Evolutionary conservation across 495 filamentous ascomycete species (phyloP).

Genomic region (Penicillium arizonense): DNA sequence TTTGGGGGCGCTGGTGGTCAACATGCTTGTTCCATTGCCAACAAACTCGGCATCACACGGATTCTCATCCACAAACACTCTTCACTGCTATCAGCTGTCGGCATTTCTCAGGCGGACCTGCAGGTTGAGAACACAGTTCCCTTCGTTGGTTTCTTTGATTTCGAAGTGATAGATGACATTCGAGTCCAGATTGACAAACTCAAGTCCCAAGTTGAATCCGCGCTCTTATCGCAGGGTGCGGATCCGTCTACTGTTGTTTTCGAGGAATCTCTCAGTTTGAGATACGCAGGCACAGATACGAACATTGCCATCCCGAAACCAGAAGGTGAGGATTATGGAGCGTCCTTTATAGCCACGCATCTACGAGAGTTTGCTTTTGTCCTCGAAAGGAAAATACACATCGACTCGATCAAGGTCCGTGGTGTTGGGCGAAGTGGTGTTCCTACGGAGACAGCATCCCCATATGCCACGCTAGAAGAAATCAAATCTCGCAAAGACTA

Average conservation of each 20-base stretch:
- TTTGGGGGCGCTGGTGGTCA: constrained; percentile 44
- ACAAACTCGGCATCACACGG: constrained; percentile 27
- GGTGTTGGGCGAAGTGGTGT: too few species aligned
- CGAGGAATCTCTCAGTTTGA: background rate
- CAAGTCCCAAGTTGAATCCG: too few species aligned
- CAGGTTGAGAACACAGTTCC: too few species aligned
- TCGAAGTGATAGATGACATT: too few species aligned
- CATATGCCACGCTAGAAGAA: too few species aligned
- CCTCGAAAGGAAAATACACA: background rate
- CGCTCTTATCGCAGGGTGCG: background rate
- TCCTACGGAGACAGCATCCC: too few species aligned
- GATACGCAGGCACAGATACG: background rate
- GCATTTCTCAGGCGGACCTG: constrained; percentile 33
- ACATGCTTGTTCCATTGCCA: constrained; percentile 32
- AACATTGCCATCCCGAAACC: background rate
- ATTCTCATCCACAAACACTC: constrained; percentile 36
- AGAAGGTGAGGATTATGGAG: background rate
- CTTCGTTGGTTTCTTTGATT: too few species aligned
- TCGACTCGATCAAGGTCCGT: background rate
- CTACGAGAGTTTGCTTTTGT: background rate
- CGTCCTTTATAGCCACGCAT: background rate
- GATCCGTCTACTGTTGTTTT: background rate
- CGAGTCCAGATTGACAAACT: too few species aligned
- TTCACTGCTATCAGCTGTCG: constrained; percentile 35
- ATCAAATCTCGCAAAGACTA: too few species aligned